A percentile compares a stretch with the other conserved stretches of the same genome.
Conservation (phyloP, 768 basidiomycete species). For the Leccinum rimulosum region DNA sequence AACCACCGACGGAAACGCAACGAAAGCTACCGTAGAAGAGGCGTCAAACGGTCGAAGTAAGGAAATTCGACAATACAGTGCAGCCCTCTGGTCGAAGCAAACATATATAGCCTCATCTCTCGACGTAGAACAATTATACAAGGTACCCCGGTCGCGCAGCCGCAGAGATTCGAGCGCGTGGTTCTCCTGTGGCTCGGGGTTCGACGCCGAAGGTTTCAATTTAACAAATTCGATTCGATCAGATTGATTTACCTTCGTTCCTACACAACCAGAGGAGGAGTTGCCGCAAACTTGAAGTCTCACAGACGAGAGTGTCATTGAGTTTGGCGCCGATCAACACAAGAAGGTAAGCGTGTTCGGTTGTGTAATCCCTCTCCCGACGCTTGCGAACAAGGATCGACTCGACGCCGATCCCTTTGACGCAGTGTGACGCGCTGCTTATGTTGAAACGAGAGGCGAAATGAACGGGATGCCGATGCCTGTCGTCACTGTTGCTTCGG, state of each 20-base stretch:
- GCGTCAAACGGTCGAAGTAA: conserved; percentile 3
- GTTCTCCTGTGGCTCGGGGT: conserved; percentile 12
- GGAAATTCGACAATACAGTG: conserved; percentile 5
- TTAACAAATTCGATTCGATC: conserved; percentile 27
- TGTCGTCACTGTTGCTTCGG: not conserved
- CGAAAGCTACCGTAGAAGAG: not conserved
- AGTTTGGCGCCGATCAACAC: conserved; percentile 10
- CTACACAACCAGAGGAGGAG: conserved; percentile 11
- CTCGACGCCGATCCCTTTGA: conserved; percentile 16
- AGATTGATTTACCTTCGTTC: conserved; percentile 16
- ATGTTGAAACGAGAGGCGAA: conserved; percentile 8
- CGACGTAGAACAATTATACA: conserved; percentile 15
- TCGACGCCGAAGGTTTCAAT: conserved; percentile 17
- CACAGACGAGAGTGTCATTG: conserved; percentile 8
- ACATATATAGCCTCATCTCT: conserved; percentile 13
- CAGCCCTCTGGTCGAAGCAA: conserved; percentile 10
- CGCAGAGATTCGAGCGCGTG: conserved; percentile 21
- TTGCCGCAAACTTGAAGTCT: not conserved
- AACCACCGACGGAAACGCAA: not conserved
- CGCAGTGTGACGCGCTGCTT: not conserved
- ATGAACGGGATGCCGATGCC: conserved; percentile 6
- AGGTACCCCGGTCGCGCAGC: conserved; percentile 21
- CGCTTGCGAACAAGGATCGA: conserved; percentile 5
- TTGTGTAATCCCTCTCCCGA: conserved; percentile 3
- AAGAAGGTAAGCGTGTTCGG: conserved; percentile 3